Evolutionary conservation across 2,329 filamentous ascomycete species (phyloP).

Genomic region (Aureobasidium musti): DNA sequence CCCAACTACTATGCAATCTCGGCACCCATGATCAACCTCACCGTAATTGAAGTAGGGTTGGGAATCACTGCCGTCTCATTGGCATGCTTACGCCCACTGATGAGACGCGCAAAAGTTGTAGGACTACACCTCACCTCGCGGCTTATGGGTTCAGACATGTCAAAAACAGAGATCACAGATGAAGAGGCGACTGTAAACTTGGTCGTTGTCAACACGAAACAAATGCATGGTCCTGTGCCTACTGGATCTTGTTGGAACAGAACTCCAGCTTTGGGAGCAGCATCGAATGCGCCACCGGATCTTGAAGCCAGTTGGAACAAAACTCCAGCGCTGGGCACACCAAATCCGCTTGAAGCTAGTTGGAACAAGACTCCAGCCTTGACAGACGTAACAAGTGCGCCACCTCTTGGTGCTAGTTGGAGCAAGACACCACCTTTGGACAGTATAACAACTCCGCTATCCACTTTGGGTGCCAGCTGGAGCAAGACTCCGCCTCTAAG

Average conservation of each 20-base stretch:
- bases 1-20: conserved; percentile 3
- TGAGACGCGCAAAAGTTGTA: neutral
- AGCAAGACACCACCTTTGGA: neutral
- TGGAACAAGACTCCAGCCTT: neutral
- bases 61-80: conserved; percentile 9
- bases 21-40: conserved; percentile 1
- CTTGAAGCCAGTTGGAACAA: conserved; percentile 5
- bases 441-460: neutral
- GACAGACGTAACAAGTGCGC: neutral
- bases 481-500: neutral
- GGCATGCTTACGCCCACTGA: conserved; percentile 20
- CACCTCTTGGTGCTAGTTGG: neutral
- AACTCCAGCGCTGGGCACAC: neutral
- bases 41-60: neutral
- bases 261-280: neutral
- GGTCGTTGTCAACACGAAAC: conserved; percentile 10
- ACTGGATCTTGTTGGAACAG: conserved; percentile 4
- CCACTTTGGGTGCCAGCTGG: neutral
- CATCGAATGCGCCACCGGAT: neutral
- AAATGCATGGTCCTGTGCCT: neutral
- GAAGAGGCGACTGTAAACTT: conserved; percentile 7
- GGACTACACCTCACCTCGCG: neutral
- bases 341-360: neutral
- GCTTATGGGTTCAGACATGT: conserved; percentile 2
- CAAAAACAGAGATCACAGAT: neutral